Conservation (phyloP, 306 rosid genomes). For the Cicer arietinum region DNA sequence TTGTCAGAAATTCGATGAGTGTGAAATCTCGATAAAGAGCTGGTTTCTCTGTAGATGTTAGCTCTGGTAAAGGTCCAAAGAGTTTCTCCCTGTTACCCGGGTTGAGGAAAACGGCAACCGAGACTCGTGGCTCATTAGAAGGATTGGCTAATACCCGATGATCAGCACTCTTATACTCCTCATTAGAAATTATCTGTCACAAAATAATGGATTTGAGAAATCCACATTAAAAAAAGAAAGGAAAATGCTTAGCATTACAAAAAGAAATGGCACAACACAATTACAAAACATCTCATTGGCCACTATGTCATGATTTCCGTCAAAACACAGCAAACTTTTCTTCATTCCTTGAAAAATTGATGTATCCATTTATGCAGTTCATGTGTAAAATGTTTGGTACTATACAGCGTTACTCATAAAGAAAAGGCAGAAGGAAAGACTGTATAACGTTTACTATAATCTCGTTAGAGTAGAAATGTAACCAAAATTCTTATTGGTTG, state of each 20-base stretch:
- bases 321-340: too few species aligned
- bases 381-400: too few species aligned
- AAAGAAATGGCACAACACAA: neutral
- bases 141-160: slow-evolving; percentile 79
- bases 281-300: neutral
- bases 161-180: slow-evolving; percentile 70
- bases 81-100: slow-evolving; percentile 57
- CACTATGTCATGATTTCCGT: too few species aligned
- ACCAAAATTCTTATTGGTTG: neutral
- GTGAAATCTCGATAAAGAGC: slow-evolving; percentile 58
- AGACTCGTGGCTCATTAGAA: slow-evolving; percentile 55
- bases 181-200: slow-evolving; percentile 65
- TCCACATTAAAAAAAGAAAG: neutral
- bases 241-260: neutral
- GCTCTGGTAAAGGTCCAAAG: slow-evolving; percentile 82
- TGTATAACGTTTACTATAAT: neutral
- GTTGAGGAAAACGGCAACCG: slow-evolving; percentile 59
- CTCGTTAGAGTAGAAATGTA: neutral
- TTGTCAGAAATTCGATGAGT: slow-evolving; percentile 52
- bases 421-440: neutral
- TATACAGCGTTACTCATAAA: too few species aligned
- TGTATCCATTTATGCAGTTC: too few species aligned
- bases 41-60: slow-evolving; percentile 60
- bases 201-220: slow-evolving; percentile 1
- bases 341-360: too few species aligned